Percentiles rank a stretch among this genome's conserved stretches.
These are phyloP conservation scores for Xylaria bambusicola DNA, from an alignment of 495 filamentous ascomycete species.

Conservation along the genomic window DNA sequence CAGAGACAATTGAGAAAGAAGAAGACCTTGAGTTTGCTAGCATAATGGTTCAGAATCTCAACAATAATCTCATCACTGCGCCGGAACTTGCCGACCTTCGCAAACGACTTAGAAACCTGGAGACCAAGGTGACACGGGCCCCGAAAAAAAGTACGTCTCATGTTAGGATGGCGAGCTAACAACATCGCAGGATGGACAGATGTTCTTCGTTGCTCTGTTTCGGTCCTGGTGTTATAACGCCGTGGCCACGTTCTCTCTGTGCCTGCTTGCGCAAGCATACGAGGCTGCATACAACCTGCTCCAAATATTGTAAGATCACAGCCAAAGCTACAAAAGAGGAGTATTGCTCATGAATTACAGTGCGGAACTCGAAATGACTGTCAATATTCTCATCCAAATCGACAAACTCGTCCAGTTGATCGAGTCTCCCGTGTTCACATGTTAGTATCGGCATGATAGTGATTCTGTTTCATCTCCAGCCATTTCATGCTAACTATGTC, in stretches of 20 bases:
- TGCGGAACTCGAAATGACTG: constrained; percentile 97
- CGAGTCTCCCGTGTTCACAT: constrained; percentile 97
- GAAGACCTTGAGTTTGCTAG: constrained; percentile 98
- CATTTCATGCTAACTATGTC: constrained; percentile 18
- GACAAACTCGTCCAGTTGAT: constrained; percentile 98
- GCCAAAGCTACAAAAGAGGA: neutral
- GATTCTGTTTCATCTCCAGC: neutral
- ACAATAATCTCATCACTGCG: constrained; percentile 98
- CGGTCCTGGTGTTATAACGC: constrained; percentile 98
- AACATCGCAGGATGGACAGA: constrained; percentile 77
- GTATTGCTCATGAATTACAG: constrained; percentile 48
- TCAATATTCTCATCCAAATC: constrained; percentile 98
- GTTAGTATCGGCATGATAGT: constrained; percentile 47
- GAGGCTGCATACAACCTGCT: constrained; percentile 97
- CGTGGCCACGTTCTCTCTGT: constrained; percentile 95
- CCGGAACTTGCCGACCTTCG: constrained; percentile 90
- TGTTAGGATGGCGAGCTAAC: neutral
- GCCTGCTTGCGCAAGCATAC: constrained; percentile 94
- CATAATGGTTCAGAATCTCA: constrained; percentile 99
- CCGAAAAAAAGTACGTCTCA: constrained; percentile 6
- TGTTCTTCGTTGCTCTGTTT: constrained; percentile 92
- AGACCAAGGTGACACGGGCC: constrained; percentile 64
- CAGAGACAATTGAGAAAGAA: constrained; percentile 96
- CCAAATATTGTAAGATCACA: constrained; percentile 81
- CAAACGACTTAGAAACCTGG: constrained; percentile 85